Evolutionary conservation across 2,329 filamentous ascomycete genomes (phyloP).

Genomic region (Amphichorda felina): DNA sequence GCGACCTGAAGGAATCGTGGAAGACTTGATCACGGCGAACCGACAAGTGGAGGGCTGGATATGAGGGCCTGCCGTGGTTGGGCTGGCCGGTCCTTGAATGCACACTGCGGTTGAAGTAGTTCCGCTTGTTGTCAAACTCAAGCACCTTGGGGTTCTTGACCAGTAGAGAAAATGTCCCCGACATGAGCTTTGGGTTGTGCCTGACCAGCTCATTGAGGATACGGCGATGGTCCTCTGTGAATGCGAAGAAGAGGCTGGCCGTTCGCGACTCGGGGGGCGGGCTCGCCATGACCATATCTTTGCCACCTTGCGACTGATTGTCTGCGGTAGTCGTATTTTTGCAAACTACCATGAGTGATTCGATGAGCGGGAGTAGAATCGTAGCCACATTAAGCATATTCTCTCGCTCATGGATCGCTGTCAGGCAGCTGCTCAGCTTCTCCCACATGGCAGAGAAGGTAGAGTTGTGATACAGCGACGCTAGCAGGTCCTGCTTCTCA

Average conservation of each 20-base stretch:
- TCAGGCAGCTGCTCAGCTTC: conserved; percentile 80
- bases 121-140: conserved; percentile 98
- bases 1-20: conserved; percentile 94
- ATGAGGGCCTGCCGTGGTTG: conserved; percentile 57
- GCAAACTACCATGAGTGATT: conserved; percentile 97
- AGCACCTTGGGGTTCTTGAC: conserved; percentile 98
- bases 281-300: conserved; percentile 63
- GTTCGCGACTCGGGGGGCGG: conserved; percentile 68
- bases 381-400: conserved; percentile 97
- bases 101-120: conserved; percentile 92
- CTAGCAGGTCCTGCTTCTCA: conserved; percentile 74
- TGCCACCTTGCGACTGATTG: conserved; percentile 38
- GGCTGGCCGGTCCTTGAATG: conserved; percentile 47
- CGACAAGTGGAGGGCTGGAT: conserved; percentile 67
- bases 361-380: conserved; percentile 85
- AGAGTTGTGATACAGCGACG: conserved; percentile 78
- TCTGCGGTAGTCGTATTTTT: conserved; percentile 87
- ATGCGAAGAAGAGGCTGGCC: conserved; percentile 88
- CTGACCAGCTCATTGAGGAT: conserved; percentile 96
- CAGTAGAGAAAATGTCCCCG: conserved; percentile 86
- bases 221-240: conserved; percentile 94
- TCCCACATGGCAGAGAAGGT: conserved; percentile 88
- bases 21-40: conserved; percentile 94
- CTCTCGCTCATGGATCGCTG: conserved; percentile 79
- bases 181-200: conserved; percentile 97